Evolutionary conservation across 495 filamentous ascomycete genomes (phyloP).

Genomic region (Tetracladium setigerum): DNA sequence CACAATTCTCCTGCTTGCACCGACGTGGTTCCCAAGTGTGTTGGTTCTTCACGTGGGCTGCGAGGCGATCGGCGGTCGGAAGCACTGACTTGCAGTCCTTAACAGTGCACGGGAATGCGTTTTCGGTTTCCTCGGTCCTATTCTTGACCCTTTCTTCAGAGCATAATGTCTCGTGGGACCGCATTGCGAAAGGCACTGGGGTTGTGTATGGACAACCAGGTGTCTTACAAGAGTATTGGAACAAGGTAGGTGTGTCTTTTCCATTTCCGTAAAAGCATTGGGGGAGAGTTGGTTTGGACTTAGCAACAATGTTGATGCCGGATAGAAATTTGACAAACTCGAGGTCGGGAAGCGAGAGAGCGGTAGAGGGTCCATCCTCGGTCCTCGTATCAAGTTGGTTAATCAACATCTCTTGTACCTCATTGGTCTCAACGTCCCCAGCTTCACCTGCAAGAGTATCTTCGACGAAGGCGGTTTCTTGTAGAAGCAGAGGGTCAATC

Average conservation of each 20-base stretch:
- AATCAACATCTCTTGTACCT: not conserved
- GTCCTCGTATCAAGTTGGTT: not conserved
- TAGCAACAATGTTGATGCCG: not conserved
- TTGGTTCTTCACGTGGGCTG: not conserved
- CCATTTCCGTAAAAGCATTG: not conserved
- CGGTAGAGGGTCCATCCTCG: not conserved
- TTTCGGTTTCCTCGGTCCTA: not conserved
- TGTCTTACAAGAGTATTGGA: not conserved
- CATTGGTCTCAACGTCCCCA: not conserved
- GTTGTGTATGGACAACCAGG: not conserved
- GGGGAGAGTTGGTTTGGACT: not conserved
- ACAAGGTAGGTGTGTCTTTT: not conserved
- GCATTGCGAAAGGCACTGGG: not conserved
- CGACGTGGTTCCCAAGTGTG: not conserved
- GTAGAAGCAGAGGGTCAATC: not conserved
- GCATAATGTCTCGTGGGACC: not conserved
- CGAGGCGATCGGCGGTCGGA: not conserved
- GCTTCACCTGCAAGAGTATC: not conserved
- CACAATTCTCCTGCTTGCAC: not conserved
- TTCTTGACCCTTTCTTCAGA: not conserved
- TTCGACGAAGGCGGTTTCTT: too few relatives aligned
- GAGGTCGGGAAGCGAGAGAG: not conserved
- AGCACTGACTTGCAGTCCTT: not conserved
- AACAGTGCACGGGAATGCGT: not conserved
- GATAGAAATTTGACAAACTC: not conserved